Evolutionary conservation across 2,329 filamentous ascomycete species (phyloP), one percentile per base, ranked within the genome.

Genomic region (Diaporthe humulicola): DNA sequence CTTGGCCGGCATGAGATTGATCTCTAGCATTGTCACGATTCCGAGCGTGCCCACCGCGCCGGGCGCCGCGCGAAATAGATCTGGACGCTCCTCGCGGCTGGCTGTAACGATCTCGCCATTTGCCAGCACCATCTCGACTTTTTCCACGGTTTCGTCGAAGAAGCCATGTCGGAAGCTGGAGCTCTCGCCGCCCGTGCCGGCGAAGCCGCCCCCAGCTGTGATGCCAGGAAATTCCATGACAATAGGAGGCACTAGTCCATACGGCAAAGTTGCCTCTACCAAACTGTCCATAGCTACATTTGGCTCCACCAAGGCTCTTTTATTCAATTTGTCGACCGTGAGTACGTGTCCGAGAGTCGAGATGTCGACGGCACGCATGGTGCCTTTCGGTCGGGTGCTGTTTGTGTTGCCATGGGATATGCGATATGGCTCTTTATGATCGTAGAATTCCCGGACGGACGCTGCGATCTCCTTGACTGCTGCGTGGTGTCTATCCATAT

Each of bases 371-470:
- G 85, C 84, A 74, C 82, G 84, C n/a, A 50, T 28, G 48, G 17
- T 88, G 88, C 10, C 88, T 61, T 42, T 88, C 5, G 58, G 88
- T 8, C 88, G 91, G 61, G 94, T 95, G 80, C 90, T 93, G 86
- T 95, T 95, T 71, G 93, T 95, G 56, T 91, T 92, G 78, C 93
- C 94, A 85, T 95, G 93, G 82, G 89, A 92, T 85, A 96, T 94
- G 77, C 93, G 90, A 86, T 93, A 95, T 25, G 92, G 89, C 80
- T 87, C 83, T 64, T 83, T 82, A 64, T 84, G 81, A 74, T 86
- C 83, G 80, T 87, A 89, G 81, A 87, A 87, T 79, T 83, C 79
- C 74, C 86, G 85, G 67, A 90, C 87, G 0, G 28, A 33, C 17
- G 54, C 17, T 7, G 17, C 17, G 5, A 57, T 22, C 22, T 33